These are phyloP conservation scores for Santalum album DNA, from an alignment of 164 flowering plant species.

Conservation along the genomic window DNA sequence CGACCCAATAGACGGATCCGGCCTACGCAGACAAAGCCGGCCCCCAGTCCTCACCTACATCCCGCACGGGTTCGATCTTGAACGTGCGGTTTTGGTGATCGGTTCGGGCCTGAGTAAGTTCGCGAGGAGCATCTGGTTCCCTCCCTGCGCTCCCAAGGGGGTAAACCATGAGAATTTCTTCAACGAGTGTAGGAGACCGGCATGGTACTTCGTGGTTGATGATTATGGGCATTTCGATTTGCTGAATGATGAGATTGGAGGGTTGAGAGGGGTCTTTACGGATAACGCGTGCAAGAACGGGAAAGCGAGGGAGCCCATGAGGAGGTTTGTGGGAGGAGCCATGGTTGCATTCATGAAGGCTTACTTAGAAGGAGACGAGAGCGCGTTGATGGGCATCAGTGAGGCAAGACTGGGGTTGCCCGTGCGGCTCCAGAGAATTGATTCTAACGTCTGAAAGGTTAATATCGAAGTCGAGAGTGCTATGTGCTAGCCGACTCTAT, in stretches of 20 bases:
- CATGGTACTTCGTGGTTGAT: conserved; percentile 57
- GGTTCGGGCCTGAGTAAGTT: conserved; percentile 74
- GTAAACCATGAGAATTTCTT: conserved; percentile 74
- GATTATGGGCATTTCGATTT: conserved; percentile 81
- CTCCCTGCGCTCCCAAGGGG: conserved; percentile 84
- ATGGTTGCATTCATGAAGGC: conserved; percentile 65
- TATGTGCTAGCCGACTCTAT: too few relatives aligned
- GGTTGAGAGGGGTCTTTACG: conserved; percentile 52
- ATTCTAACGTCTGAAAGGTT: conserved; percentile 9
- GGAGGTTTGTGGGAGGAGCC: conserved; percentile 64
- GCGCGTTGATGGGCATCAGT: conserved; percentile 13
- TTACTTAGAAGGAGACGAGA: conserved; percentile 42
- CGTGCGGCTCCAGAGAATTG: conserved; percentile 17
- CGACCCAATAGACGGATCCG: conserved; percentile 89
- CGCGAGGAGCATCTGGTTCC: conserved; percentile 46
- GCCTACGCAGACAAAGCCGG: conserved; percentile 61
- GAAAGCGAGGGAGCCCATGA: conserved; percentile 77
- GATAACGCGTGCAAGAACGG: conserved; percentile 80
- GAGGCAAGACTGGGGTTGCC: conserved; percentile 9
- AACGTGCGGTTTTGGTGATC: conserved; percentile 50
- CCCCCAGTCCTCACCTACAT: conserved; percentile 72
- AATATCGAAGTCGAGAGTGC: conserved; percentile 9
- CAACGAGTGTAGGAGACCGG: conserved; percentile 51
- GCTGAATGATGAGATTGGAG: conserved; percentile 77
- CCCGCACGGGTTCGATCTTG: conserved; percentile 54